Evolutionary conservation across 2,329 filamentous ascomycete species (phyloP).

Genomic region (Neonectria ditissima): DNA sequence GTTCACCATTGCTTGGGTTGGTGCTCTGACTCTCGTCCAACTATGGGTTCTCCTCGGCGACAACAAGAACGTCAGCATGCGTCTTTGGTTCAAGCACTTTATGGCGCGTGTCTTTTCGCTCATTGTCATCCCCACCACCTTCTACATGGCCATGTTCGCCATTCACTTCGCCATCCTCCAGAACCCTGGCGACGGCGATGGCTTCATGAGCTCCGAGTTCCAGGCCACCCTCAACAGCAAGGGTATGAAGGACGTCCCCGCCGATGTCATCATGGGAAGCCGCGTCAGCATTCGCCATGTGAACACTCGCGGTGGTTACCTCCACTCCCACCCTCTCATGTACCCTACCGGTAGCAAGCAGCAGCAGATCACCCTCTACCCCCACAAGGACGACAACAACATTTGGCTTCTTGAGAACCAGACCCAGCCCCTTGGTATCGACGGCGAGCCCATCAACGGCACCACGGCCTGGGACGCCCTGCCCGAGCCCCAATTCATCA

Average conservation of each 20-base stretch:
- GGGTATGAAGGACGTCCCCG: constrained; percentile 93
- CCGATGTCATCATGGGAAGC: constrained; percentile 90
- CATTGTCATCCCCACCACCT: constrained; percentile 86
- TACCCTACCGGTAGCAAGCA: constrained; percentile 98
- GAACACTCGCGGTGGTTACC: constrained; percentile 97
- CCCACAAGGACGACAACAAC: constrained; percentile 99
- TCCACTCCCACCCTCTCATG: constrained; percentile 98
- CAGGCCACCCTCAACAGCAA: constrained; percentile 97
- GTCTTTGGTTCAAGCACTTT: constrained; percentile 93
- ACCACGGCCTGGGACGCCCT: constrained; percentile 86
- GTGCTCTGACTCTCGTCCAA: constrained; percentile 88
- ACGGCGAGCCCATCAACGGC: constrained; percentile 83
- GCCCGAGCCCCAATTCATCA: constrained; percentile 74
- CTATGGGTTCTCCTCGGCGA: constrained; percentile 96
- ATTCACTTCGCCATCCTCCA: constrained; percentile 94
- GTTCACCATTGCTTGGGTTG: constrained; percentile 99
- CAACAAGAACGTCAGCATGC: constrained; percentile 83
- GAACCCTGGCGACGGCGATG: constrained; percentile 97
- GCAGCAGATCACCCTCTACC: constrained; percentile 97
- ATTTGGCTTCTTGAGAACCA: constrained; percentile 94
- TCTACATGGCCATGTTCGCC: constrained; percentile 97
- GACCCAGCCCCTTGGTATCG: constrained; percentile 84
- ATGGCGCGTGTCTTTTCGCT: constrained; percentile 91
- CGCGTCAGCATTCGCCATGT: constrained; percentile 88
- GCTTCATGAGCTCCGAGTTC: constrained; percentile 99